phyloP scores from a whole-genome alignment of 164 flowering plant species.

The Liquidambar formosana region DNA sequence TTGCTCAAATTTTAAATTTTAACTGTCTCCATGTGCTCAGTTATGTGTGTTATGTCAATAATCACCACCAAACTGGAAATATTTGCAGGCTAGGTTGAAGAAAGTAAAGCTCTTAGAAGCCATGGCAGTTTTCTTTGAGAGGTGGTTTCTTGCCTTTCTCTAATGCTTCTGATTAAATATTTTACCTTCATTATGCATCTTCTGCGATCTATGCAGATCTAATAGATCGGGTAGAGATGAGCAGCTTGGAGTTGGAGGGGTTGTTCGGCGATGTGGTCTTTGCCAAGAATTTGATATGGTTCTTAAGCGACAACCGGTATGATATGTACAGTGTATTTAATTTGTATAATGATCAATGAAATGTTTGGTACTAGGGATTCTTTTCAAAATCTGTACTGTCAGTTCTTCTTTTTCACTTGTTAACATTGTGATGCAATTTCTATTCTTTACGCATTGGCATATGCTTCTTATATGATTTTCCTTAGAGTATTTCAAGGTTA shows the following conservation, averaged over 20 bases:
- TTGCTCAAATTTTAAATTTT: neutral
- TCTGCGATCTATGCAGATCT: constrained; percentile 38
- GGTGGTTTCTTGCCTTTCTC: constrained; percentile 37
- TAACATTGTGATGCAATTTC: neutral
- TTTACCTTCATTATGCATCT: neutral
- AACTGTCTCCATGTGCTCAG: neutral
- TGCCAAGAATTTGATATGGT: constrained; percentile 84
- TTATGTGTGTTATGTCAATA: neutral
- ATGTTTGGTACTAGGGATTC: neutral
- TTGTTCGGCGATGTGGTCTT: constrained; percentile 64
- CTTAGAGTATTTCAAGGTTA: neutral
- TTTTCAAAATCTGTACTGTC: neutral
- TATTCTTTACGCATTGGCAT: neutral
- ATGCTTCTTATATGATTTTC: neutral
- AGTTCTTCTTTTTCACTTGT: neutral
- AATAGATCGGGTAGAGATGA: constrained; percentile 62
- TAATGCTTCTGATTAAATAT: neutral
- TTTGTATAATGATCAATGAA: neutral
- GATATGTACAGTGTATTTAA: neutral
- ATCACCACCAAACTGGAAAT: neutral
- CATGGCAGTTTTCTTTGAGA: constrained; percentile 85
- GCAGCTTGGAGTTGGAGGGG: constrained; percentile 46
- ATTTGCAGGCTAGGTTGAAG: constrained; percentile 71
- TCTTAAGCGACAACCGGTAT: constrained; percentile 70
- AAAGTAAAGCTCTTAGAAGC: constrained; percentile 85